Percentiles rank a stretch among this genome's conserved stretches.
phyloP scores from a whole-genome alignment of 2,329 filamentous ascomycete genomes.

The Microdochium nivale region DNA sequence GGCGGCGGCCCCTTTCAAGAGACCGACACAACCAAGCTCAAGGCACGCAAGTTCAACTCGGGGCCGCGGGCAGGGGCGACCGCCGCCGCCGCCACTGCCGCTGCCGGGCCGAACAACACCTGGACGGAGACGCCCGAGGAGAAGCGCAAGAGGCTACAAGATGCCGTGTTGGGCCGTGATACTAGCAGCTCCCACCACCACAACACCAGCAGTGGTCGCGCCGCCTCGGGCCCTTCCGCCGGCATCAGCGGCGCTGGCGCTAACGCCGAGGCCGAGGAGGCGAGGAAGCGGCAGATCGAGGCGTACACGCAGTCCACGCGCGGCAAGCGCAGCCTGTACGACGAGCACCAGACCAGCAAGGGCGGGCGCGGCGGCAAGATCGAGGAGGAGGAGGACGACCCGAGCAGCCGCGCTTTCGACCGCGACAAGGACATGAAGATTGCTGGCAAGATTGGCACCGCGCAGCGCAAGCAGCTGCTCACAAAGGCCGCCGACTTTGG shows the following conservation, averaged over 20 bases:
- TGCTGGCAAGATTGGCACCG: constrained; percentile 60
- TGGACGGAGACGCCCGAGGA: constrained; percentile 93
- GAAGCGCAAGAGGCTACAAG: constrained; percentile 70
- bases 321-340: constrained; percentile 46
- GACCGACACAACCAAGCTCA: constrained; percentile 76
- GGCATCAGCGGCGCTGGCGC: constrained; percentile 17
- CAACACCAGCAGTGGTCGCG: constrained; percentile 32
- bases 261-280: constrained; percentile 43
- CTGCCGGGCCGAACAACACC: constrained; percentile 47
- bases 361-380: constrained; percentile 15
- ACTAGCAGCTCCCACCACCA: constrained; percentile 19
- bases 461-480: constrained; percentile 71
- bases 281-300: constrained; percentile 36
- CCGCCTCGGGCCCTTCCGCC: constrained; percentile 28
- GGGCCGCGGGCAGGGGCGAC: constrained; percentile 31
- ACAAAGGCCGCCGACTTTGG: constrained; percentile 75
- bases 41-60: constrained; percentile 74
- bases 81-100: constrained; percentile 16
- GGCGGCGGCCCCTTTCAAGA: constrained; percentile 43
- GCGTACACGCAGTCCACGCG: constrained; percentile 44
- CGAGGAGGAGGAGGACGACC: constrained; percentile 74
- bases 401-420: constrained; percentile 82
- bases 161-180: constrained; percentile 71
- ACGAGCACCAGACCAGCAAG: constrained; percentile 39
- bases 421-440: constrained; percentile 88